Conservation (phyloP, 1,284 basidiomycete species). For the Rhodotorula mucilaginosa region DNA sequence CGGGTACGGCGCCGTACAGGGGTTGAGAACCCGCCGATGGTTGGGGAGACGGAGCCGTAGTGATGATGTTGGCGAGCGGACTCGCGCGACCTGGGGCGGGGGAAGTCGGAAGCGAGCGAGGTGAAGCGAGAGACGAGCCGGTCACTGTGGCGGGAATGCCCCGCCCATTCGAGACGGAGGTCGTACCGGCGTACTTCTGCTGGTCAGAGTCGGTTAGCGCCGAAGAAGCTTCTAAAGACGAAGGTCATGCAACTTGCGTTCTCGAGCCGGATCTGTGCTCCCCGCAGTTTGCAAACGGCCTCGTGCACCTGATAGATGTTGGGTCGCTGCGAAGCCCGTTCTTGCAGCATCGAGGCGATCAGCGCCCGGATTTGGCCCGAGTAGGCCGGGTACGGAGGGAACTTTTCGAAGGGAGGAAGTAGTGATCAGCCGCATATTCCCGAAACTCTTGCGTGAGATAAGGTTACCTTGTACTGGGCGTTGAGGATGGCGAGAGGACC, state of each 20-base stretch:
- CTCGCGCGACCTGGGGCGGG: not conserved
- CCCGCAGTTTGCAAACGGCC: slow-evolving; percentile 43
- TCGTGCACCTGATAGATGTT: slow-evolving; percentile 47
- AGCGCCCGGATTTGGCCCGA: slow-evolving; percentile 79
- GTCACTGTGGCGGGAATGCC: not conserved
- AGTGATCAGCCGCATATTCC: slow-evolving; percentile 7
- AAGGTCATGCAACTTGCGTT: slow-evolving; percentile 21
- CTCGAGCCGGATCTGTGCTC: slow-evolving; percentile 37
- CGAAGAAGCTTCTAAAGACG: no score
- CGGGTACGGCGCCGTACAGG: slow-evolving; percentile 5
- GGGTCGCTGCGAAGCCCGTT: slow-evolving; percentile 39
- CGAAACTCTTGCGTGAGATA: slow-evolving; percentile 11
- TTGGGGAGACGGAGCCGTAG: not conserved
- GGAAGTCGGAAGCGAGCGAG: slow-evolving; percentile 4
- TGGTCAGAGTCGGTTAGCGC: no score
- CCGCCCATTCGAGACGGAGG: not conserved
- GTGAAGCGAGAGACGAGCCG: slow-evolving; percentile 2
- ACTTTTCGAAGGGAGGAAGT: slow-evolving; percentile 46
- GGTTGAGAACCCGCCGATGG: slow-evolving; percentile 6
- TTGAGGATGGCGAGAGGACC: slow-evolving; percentile 94
- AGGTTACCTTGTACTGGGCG: slow-evolving; percentile 72
- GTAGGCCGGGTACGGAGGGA: slow-evolving; percentile 89
- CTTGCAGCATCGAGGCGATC: slow-evolving; percentile 60
- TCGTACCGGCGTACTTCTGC: slow-evolving; percentile 36
- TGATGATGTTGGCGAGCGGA: not conserved